Conservation (phyloP, 1,284 basidiomycete genomes). For the Cutaneotrichosporon cutaneum region DNA sequence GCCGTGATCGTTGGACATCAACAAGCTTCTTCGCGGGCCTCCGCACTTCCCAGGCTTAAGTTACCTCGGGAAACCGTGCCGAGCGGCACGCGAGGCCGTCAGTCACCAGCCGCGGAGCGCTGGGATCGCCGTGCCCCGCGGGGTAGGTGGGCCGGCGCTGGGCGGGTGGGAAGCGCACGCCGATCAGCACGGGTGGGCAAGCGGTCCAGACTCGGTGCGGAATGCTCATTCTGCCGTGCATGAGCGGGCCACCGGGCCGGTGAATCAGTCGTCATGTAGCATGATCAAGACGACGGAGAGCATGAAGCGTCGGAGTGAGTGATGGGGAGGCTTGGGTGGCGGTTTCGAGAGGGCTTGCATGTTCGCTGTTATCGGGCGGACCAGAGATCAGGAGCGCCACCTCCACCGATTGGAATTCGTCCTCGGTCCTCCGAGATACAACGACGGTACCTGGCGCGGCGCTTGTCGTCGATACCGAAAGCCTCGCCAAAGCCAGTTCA, state of each 20-base stretch:
- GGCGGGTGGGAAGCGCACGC: neutral
- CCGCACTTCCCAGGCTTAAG: neutral
- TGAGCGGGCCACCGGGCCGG: neutral
- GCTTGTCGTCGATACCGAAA: neutral
- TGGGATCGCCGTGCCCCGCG: neutral
- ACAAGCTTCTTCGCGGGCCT: neutral
- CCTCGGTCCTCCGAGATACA: neutral
- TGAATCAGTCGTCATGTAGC: neutral
- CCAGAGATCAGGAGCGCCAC: neutral
- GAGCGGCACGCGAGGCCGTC: neutral
- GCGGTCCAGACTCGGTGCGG: neutral
- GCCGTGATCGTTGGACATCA: neutral
- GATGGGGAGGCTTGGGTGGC: neutral
- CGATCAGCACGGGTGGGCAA: neutral
- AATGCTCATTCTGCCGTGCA: neutral
- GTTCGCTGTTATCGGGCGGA: neutral
- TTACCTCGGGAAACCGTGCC: no score
- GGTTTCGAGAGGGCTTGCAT: neutral
- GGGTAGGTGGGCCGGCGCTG: neutral
- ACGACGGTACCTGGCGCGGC: no score
- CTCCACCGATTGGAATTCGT: neutral
- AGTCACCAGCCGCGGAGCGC: no score
- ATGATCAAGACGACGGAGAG: neutral
- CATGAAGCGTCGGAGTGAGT: neutral
- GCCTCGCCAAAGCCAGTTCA: neutral